Conservation (phyloP, 2,329 filamentous ascomycete genomes). For the Coniochaeta sp. region DNA sequence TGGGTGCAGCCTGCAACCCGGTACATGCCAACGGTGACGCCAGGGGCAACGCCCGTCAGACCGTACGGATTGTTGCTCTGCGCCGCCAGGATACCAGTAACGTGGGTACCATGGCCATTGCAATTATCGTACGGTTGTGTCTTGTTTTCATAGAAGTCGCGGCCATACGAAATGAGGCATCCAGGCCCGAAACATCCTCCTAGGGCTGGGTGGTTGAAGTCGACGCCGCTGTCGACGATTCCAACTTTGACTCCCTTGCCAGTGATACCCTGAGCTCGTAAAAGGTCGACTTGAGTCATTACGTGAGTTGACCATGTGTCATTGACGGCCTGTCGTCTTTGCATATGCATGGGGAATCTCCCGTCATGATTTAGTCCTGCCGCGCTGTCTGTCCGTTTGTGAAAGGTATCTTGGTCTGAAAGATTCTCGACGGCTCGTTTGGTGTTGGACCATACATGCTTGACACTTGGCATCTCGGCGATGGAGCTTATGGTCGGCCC, state of each 20-base stretch:
- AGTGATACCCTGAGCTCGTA: constrained; percentile 34
- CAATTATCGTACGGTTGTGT: constrained; percentile 30
- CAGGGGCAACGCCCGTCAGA: constrained; percentile 32
- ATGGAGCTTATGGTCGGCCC: neutral
- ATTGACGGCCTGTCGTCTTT: constrained; percentile 2
- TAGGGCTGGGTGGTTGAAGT: constrained; percentile 43
- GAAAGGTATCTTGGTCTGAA: neutral
- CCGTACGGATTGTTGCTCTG: constrained; percentile 25
- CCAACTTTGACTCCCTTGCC: constrained; percentile 35
- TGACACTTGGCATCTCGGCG: constrained; percentile 13
- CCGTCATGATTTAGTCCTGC: neutral
- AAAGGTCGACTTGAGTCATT: constrained; percentile 28
- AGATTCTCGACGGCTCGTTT: neutral
- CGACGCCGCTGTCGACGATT: constrained; percentile 32
- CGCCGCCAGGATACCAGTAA: constrained; percentile 38
- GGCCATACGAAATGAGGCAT: constrained; percentile 38
- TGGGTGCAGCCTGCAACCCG: constrained; percentile 28
- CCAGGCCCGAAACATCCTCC: constrained; percentile 45
- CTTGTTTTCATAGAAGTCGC: constrained; percentile 37
- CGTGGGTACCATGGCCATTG: constrained; percentile 35
- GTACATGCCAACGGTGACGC: constrained; percentile 31
- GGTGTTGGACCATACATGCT: constrained; percentile 19
- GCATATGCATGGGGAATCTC: neutral
- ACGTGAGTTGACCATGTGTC: constrained; percentile 17
- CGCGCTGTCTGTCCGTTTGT: neutral